Percentiles rank a stretch among this genome's conserved stretches.
Evolutionary conservation across 228 moss, liverwort and hornwort species (phyloP).

Genomic region (Sphagnum magellanicum): DNA sequence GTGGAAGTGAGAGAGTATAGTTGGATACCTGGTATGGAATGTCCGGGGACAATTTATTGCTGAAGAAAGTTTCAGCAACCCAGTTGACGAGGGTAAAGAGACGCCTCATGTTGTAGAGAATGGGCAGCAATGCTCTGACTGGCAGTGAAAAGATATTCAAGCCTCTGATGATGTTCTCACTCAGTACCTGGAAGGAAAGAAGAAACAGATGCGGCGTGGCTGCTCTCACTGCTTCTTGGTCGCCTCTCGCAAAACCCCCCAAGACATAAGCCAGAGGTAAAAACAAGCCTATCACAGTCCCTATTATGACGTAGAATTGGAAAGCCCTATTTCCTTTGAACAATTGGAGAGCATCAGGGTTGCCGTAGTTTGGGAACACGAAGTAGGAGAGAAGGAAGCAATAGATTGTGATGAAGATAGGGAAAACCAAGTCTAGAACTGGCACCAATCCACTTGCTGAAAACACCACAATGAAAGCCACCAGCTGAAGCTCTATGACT

Average conservation of each 20-base stretch:
- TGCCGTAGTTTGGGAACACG: slow-evolving; percentile 70
- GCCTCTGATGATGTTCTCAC: slow-evolving; percentile 80
- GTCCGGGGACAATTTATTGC: slow-evolving; percentile 13
- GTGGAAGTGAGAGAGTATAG: too few species aligned
- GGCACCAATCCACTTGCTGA: slow-evolving; percentile 88
- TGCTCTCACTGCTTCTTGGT: slow-evolving; percentile 67
- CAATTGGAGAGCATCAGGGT: slow-evolving; percentile 33
- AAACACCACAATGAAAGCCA: slow-evolving; percentile 93
- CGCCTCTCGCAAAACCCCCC: slow-evolving; percentile 84
- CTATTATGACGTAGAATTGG: slow-evolving; percentile 68
- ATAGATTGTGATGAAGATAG: slow-evolving; percentile 62
- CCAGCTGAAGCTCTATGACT: slow-evolving; percentile 86
- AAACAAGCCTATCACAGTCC: slow-evolving; percentile 76
- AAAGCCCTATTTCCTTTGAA: slow-evolving; percentile 76
- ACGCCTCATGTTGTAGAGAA: slow-evolving; percentile 75
- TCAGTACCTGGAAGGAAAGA: slow-evolving; percentile 84
- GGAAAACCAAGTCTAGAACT: slow-evolving; percentile 60
- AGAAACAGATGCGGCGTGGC: slow-evolving; percentile 89
- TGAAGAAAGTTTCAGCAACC: slow-evolving; percentile 45
- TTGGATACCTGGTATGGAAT: slow-evolving; percentile 28
- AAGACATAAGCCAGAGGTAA: slow-evolving; percentile 83
- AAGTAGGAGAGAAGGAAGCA: slow-evolving; percentile 46
- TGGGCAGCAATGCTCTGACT: slow-evolving; percentile 73
- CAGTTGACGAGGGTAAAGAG: slow-evolving; percentile 70
- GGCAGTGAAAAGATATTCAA: slow-evolving; percentile 80